phyloP scores from a whole-genome alignment of 1,139 yeast genomes.

The Suhomyces coccinellae region DNA sequence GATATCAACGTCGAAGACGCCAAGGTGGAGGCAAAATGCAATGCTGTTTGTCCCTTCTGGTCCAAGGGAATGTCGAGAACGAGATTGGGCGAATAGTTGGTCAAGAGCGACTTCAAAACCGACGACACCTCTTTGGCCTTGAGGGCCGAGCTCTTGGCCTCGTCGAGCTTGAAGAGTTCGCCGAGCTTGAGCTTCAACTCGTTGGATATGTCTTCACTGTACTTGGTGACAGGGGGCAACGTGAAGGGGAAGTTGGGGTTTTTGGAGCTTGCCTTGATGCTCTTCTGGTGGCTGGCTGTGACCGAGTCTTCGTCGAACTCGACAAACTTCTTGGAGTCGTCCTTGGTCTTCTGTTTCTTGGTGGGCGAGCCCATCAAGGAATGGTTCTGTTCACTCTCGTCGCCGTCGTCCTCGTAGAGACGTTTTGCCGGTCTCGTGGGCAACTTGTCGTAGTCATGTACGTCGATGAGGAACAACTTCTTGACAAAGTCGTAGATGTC shows the following conservation, averaged over 20 bases:
- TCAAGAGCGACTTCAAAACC: constrained; percentile 19
- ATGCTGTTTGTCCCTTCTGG: constrained; percentile 44
- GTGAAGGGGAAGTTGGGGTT: constrained; percentile 25
- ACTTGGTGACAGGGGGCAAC: constrained; percentile 21
- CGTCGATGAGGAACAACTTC: constrained; percentile 44
- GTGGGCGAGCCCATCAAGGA: constrained; percentile 14
- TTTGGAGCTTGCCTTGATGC: not conserved
- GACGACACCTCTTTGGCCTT: constrained; percentile 17
- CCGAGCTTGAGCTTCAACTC: constrained; percentile 23
- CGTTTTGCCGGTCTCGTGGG: constrained; percentile 34
- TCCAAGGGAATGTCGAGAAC: constrained; percentile 43
- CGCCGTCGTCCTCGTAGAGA: constrained; percentile 15
- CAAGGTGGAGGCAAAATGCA: constrained; percentile 48
- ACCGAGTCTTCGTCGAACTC: not conserved
- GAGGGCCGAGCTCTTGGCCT: constrained; percentile 13
- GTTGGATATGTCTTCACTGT: constrained; percentile 19
- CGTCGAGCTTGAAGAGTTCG: constrained; percentile 24
- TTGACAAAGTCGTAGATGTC: constrained; percentile 45
- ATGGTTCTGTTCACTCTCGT: constrained; percentile 15
- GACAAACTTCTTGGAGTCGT: not conserved
- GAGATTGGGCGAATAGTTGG: constrained; percentile 12
- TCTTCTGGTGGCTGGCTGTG: constrained; percentile 1
- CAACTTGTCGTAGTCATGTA: constrained; percentile 45
- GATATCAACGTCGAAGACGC: constrained; percentile 42
- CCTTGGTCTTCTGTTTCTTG: constrained; percentile 3